phyloP scores from a whole-genome alignment of 305 asterid genomes.

The Fraxinus platypoda region DNA sequence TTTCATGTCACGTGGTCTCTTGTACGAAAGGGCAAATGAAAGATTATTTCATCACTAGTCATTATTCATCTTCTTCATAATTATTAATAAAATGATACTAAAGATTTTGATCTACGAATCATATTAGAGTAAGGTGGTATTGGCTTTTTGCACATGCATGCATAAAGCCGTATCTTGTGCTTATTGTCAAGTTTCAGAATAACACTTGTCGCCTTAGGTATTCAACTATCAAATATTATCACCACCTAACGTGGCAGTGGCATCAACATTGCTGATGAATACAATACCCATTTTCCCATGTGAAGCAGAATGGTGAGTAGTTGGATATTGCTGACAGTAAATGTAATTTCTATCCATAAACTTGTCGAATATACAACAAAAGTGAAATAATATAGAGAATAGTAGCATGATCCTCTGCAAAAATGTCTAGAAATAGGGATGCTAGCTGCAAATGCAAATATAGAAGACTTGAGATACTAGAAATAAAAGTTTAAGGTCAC shows the following conservation, averaged over 20 bases:
- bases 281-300: neutral
- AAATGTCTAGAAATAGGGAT: neutral
- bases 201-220: neutral
- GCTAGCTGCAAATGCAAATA: neutral
- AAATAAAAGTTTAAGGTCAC: too few relatives aligned
- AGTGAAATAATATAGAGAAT: neutral
- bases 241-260: neutral
- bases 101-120: neutral
- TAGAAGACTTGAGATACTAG: neutral
- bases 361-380: neutral
- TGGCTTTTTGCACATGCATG: neutral
- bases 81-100: neutral
- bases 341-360: neutral
- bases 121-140: neutral
- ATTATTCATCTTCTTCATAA: neutral
- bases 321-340: too few relatives aligned
- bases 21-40: neutral
- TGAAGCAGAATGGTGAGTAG: too few relatives aligned
- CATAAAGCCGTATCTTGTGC: neutral
- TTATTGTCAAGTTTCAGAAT: neutral
- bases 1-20: neutral
- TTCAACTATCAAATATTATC: neutral
- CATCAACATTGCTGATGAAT: neutral
- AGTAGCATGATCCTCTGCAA: neutral
- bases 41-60: neutral